Evolutionary conservation across 305 asterid species (phyloP), one percentile per base, ranked within the genome.

Genomic region (Striga hermonthica): DNA sequence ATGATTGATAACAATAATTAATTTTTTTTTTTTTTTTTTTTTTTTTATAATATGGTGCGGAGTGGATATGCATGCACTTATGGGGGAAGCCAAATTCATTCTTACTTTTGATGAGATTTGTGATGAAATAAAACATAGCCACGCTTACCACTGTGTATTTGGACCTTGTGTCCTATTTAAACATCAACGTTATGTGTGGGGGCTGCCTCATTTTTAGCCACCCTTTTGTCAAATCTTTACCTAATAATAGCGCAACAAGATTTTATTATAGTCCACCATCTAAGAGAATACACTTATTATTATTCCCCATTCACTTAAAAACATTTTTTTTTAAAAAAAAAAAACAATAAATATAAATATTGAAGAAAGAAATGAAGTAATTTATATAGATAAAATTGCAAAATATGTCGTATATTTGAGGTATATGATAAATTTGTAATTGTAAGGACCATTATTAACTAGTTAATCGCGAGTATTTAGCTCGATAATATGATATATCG

Each of bases 131-230:
- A 43, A 49, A 6, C n/a, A 14, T 38, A 36, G 37, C 60, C 64
- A 66, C 64, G 62, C 66, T 64, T 31, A 38, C 35, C 8, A 67
- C 70, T 73, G 77, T 73, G 4, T 55, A 62, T 63, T 73, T 73
- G 72, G 77, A 73, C 74, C 52, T 57, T 68, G 31, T 14, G 36
- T 61, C 14, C 64, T 41, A 57, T 14, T 38, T 64, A 57, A 64
- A 47, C 65, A 71, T 64, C 59, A 49, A 50, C 28, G 40, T 65
- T 65, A 9, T 6, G 0, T 13, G 59, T 64, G 62, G 52, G 14
- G 60, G 22, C 54, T 54, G 43, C 5, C 38, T 66, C 55, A 35
- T 64, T 64, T 9, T 48, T 12, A 48, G 11, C 43, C 57, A 65
- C 37, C 35, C 36, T 15, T 52, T 65, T 52, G 60, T 15, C 60